Evolutionary conservation across 805 yeast species (phyloP), one percentile per base, ranked within the genome.

Genomic region (Yamadazyma akitaensis): DNA sequence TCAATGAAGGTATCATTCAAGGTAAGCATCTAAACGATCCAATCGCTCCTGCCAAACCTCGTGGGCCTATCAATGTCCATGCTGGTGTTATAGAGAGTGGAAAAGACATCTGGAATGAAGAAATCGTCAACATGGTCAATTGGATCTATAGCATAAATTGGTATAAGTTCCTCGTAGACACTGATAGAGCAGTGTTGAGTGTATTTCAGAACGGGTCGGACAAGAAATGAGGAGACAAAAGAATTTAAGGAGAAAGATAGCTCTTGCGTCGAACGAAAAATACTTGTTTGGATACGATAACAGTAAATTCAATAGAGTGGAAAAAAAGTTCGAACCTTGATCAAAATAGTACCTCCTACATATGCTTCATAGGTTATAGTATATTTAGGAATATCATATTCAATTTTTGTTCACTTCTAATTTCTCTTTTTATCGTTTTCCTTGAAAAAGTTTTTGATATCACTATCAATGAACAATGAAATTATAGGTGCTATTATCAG

Each of bases 31-130:
- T 76, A 24, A 58, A 70, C 6, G 66, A 73, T 44, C 75, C 75
- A 26, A 59, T 70, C 39, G 59, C 69, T 17, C 80, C 80, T 48
- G 63, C 70, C 47, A 25, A 19, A 5, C 39, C 44, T 18, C 25
- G 40, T 24, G 52, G 49, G 10, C 41, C 28, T 11, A 42, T 13
- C 13, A 46, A 40, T 5, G 32, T 40, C 8, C 28, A 46, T 16
- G 51, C 43, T 11, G 56, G 56, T 16, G 37, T 80, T 28, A 57
- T 57, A 9, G 90, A 88, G 62, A 83, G 90, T 0, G 70, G 78
- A 50, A 85, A 82, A 53, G 95, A 87, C 57, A 72, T 86, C 36
- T 87, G 96, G 96, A 84, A 87, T 59, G 81, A 79, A 38, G 91
- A 85, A 60, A 76, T 87, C 44, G 73, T 84, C 47, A 71, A 68